Conservation (phyloP, 2,329 filamentous ascomycete genomes). For the Thielaviopsis musarum region DNA sequence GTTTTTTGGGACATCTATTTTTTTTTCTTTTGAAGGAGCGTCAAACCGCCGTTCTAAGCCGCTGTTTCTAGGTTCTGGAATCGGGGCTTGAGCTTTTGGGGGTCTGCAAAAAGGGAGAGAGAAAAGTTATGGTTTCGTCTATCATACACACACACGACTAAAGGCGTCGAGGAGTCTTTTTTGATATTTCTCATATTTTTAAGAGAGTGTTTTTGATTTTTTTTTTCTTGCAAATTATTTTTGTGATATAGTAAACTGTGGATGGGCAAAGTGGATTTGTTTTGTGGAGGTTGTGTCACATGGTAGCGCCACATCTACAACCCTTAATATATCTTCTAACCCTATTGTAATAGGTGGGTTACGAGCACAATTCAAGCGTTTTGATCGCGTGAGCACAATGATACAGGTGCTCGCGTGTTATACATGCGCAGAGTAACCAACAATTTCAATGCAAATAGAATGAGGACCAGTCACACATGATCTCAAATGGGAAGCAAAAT, state of each 20-base stretch:
- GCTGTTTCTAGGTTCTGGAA: background rate
- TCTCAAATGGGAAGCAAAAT: no score
- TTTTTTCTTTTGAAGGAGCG: background rate
- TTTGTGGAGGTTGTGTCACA: background rate
- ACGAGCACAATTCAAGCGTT: no score
- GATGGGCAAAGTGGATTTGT: background rate
- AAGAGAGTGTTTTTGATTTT: slow-evolving; percentile 6
- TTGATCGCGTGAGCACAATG: background rate
- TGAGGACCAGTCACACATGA: no score
- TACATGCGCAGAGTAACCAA: background rate
- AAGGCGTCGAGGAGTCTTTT: slow-evolving; percentile 12
- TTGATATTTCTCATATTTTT: slow-evolving; percentile 8
- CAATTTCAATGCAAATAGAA: background rate
- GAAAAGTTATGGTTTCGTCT: slow-evolving; percentile 11
- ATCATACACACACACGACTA: slow-evolving; percentile 9
- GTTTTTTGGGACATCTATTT: background rate
- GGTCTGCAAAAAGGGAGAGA: background rate
- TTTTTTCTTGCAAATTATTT: background rate
- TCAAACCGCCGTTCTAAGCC: background rate
- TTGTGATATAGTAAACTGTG: background rate
- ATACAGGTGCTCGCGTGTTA: background rate
- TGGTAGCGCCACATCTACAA: background rate
- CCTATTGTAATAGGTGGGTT: no score
- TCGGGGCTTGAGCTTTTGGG: background rate
- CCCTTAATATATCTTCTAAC: background rate